phyloP scores from a whole-genome alignment of 2,329 filamentous ascomycete species.

The Paecilomyces variotii region DNA sequence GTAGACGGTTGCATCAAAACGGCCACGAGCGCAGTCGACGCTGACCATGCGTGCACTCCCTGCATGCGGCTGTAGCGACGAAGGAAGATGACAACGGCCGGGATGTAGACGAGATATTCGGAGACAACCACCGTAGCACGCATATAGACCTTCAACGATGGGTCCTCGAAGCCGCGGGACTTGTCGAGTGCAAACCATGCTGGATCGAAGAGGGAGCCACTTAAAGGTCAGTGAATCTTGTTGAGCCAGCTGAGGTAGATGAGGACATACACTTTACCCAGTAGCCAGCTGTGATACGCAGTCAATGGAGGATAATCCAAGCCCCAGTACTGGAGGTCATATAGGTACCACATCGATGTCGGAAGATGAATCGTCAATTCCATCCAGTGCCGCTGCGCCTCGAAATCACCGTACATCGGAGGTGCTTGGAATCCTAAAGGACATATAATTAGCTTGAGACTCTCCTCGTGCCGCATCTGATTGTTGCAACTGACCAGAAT shows the following conservation, averaged over 20 bases:
- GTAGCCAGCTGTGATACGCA: conserved; percentile 95
- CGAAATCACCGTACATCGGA: conserved; percentile 94
- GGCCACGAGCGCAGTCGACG: conserved; percentile 76
- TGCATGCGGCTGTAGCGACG: conserved; percentile 70
- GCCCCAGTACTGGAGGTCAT: conserved; percentile 95
- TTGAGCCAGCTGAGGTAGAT: conserved; percentile 4
- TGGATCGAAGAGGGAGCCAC: conserved; percentile 67
- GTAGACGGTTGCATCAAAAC: conserved; percentile 86
- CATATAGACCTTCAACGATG: conserved; percentile 87
- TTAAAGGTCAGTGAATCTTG: conserved; percentile 21
- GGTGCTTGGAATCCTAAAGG: conserved; percentile 63
- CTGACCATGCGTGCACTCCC: conserved; percentile 71
- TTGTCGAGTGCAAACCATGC: conserved; percentile 79
- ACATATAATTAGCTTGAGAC: conserved; percentile 6
- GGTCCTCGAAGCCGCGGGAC: conserved; percentile 74
- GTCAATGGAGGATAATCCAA: conserved; percentile 96
- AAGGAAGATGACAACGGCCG: conserved; percentile 76
- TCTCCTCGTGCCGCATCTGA: not conserved
- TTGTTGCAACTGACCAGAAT: conserved; percentile 60
- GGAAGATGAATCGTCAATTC: conserved; percentile 86
- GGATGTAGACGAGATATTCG: conserved; percentile 84
- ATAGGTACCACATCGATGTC: conserved; percentile 93
- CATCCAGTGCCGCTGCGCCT: conserved; percentile 99
- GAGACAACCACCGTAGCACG: conserved; percentile 82
- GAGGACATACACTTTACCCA: conserved; percentile 64